These are phyloP conservation scores for Geotrichum siamense DNA, from an alignment of 1,139 yeast genomes.

Conservation along the genomic window DNA sequence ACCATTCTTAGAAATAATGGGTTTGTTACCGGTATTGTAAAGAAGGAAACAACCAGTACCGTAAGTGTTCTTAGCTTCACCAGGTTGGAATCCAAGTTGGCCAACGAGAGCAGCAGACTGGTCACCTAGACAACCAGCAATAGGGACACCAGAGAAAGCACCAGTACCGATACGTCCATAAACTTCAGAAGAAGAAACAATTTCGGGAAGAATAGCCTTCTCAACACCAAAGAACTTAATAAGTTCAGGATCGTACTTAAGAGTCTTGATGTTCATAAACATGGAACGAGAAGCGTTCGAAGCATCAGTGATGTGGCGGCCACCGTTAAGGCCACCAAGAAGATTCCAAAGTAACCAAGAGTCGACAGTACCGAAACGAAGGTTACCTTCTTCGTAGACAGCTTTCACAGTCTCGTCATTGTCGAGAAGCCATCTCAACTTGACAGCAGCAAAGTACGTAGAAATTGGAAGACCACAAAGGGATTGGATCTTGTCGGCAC, in stretches of 20 bases:
- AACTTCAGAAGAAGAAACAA: constrained; percentile 70
- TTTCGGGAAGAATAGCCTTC: constrained; percentile 66
- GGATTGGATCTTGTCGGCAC: constrained; percentile 54
- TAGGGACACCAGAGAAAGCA: constrained; percentile 52
- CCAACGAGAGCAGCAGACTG: constrained; percentile 93
- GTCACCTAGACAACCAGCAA: constrained; percentile 90
- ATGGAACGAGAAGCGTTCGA: constrained; percentile 90
- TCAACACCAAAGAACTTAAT: constrained; percentile 70
- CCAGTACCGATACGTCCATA: constrained; percentile 50
- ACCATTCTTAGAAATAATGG: constrained; percentile 61
- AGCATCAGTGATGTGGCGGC: constrained; percentile 70
- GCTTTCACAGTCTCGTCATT: constrained; percentile 63
- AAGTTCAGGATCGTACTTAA: constrained; percentile 68
- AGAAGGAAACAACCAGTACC: constrained; percentile 94
- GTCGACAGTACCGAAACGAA: constrained; percentile 92
- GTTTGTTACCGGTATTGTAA: constrained; percentile 70
- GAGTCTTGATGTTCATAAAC: constrained; percentile 75
- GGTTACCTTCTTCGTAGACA: constrained; percentile 65
- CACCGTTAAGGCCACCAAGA: constrained; percentile 49
- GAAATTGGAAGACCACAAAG: constrained; percentile 83
- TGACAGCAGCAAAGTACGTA: constrained; percentile 87
- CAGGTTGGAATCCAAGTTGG: constrained; percentile 74
- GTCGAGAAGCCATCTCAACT: constrained; percentile 83
- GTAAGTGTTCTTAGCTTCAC: constrained; percentile 92
- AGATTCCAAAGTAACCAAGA: constrained; percentile 88